These are phyloP conservation scores for Gaeumannomyces sp. DNA, from an alignment of 2,329 filamentous ascomycete species.

Conservation along the genomic window DNA sequence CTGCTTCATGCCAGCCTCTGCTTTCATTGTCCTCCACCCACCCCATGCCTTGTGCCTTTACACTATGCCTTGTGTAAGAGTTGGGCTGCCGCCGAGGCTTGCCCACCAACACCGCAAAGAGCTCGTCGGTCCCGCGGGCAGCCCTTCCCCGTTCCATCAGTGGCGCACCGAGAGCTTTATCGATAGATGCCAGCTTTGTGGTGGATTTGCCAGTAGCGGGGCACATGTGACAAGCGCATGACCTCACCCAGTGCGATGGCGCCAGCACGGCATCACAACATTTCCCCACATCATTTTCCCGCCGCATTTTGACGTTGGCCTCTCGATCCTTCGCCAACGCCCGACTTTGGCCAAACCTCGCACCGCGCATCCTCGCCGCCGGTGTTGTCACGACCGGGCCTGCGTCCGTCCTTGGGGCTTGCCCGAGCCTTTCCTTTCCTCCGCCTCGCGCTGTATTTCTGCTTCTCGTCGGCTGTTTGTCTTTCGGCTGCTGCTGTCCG, in stretches of 20 bases:
- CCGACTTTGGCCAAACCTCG: background rate
- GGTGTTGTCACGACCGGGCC: background rate
- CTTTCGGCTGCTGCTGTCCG: background rate
- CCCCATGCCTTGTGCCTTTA: no score
- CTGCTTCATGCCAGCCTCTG: no score
- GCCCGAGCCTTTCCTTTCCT: background rate
- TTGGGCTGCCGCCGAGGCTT: background rate
- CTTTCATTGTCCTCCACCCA: no score
- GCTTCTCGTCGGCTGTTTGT: background rate
- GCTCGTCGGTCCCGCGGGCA: no score
- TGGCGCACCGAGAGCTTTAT: background rate
- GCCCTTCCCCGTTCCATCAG: no score
- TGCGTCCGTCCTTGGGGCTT: background rate
- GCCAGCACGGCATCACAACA: slow-evolving; percentile 4
- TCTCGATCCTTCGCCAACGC: background rate
- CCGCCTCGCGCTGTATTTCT: background rate
- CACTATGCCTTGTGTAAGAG: background rate
- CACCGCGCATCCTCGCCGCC: background rate
- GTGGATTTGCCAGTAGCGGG: no score
- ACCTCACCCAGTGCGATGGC: background rate
- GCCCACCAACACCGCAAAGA: no score
- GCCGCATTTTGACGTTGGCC: slow-evolving; percentile 8
- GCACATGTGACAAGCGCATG: slow-evolving; percentile 1
- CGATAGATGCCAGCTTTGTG: background rate
- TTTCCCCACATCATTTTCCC: slow-evolving; percentile 6